phyloP scores from a whole-genome alignment of 176 grass and related monocot genomes.

The Alopecurus myosuroides region DNA sequence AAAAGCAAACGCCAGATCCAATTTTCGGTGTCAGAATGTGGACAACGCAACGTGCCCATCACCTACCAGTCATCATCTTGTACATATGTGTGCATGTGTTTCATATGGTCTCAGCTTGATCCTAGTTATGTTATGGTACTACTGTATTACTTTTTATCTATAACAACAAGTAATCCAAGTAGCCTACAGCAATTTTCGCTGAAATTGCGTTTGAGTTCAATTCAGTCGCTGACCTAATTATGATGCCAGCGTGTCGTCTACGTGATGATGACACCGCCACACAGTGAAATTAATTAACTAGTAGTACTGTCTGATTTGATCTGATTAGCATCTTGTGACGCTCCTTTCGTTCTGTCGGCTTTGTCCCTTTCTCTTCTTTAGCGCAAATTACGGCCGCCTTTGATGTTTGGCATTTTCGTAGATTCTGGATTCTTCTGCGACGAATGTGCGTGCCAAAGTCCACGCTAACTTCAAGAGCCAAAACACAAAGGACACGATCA shows the following conservation, averaged over 20 bases:
- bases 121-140: too few relatives aligned
- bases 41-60: background rate
- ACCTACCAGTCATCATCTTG: background rate
- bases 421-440: background rate
- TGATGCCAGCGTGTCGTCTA: background rate
- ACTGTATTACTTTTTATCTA: too few relatives aligned
- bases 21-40: conserved; percentile 19
- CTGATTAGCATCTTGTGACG: conserved; percentile 7
- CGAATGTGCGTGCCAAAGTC: background rate
- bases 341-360: conserved; percentile 54
- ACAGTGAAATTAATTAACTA: conserved; percentile 15
- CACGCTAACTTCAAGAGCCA: background rate
- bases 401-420: conserved; percentile 1
- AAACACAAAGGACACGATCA: background rate
- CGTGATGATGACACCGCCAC: conserved; percentile 40
- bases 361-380: conserved; percentile 25
- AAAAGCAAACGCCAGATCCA: conserved; percentile 19
- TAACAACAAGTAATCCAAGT: background rate
- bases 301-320: background rate
- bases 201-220: background rate
- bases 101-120: too few relatives aligned
- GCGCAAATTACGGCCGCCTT: conserved; percentile 49
- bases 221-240: conserved; percentile 13
- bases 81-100: too few relatives aligned
- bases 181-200: background rate